Percentiles rank a stretch among this genome's conserved stretches.
phyloP scores from a whole-genome alignment of 768 basidiomycete genomes.

The Suillus bovinus region DNA sequence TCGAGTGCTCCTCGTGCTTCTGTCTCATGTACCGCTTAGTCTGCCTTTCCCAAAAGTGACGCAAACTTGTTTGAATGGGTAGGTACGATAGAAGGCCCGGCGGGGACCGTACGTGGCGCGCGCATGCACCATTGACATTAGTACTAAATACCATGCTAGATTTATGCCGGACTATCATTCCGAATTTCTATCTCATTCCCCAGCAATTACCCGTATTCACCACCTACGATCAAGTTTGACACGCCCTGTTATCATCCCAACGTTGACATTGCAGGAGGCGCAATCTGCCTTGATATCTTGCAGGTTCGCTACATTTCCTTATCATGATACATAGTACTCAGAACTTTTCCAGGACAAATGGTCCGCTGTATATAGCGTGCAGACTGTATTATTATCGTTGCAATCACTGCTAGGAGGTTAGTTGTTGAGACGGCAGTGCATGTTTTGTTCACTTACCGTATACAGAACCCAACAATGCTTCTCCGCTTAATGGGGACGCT shows the following conservation, averaged over 20 bases:
- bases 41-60: slow-evolving; percentile 87
- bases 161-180: slow-evolving; percentile 79
- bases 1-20: not conserved
- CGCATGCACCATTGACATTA: slow-evolving; percentile 7
- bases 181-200: slow-evolving; percentile 86
- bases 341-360: slow-evolving; percentile 69
- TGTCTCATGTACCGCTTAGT: slow-evolving; percentile 43
- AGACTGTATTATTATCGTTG: slow-evolving; percentile 84
- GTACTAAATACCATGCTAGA: slow-evolving; percentile 36
- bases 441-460: slow-evolving; percentile 4
- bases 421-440: slow-evolving; percentile 23
- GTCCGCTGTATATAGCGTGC: slow-evolving; percentile 92
- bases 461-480: slow-evolving; percentile 90
- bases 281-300: slow-evolving; percentile 86
- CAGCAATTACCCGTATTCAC: slow-evolving; percentile 83
- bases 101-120: slow-evolving; percentile 60
- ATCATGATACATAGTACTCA: not conserved
- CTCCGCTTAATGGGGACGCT: slow-evolving; percentile 86
- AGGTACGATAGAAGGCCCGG: slow-evolving; percentile 82
- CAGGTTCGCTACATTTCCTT: slow-evolving; percentile 49
- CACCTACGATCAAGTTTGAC: slow-evolving; percentile 85
- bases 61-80: slow-evolving; percentile 89
- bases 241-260: slow-evolving; percentile 92
- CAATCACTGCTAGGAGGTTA: slow-evolving; percentile 86
- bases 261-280: slow-evolving; percentile 74